phyloP scores from a whole-genome alignment of 768 basidiomycete species.

The Boletus subparvulus region DNA sequence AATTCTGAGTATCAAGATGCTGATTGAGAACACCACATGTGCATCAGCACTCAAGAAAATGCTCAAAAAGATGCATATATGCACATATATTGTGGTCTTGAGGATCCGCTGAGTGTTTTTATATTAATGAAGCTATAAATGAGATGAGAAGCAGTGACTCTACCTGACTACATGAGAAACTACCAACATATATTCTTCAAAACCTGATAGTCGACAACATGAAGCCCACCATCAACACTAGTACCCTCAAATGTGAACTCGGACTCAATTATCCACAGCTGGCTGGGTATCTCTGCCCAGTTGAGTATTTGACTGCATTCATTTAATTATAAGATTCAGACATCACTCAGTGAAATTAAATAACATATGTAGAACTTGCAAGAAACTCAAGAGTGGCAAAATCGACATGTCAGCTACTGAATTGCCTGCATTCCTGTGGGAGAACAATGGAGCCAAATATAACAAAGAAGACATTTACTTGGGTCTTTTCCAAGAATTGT shows the following conservation, averaged over 20 bases:
- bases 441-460: no score
- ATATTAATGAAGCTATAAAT: not conserved
- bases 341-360: no score
- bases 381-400: no score
- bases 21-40: no score
- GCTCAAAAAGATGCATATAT: no score
- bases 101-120: not conserved
- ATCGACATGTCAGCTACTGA: no score
- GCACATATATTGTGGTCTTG: not conserved
- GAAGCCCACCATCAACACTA: not conserved
- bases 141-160: not conserved
- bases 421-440: no score
- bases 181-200: not conserved
- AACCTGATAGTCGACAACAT: not conserved
- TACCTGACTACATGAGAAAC: not conserved
- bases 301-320: not conserved
- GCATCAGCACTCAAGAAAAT: no score
- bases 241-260: not conserved
- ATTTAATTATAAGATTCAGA: no score
- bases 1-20: not conserved
- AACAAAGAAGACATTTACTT: not conserved
- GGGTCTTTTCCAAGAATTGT: not conserved
- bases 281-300: no score
- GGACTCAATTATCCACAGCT: not conserved
- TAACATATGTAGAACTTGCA: no score